These are phyloP conservation scores for Solanum hybrid DNA, from an alignment of 305 asterid species.

Conservation along the genomic window DNA sequence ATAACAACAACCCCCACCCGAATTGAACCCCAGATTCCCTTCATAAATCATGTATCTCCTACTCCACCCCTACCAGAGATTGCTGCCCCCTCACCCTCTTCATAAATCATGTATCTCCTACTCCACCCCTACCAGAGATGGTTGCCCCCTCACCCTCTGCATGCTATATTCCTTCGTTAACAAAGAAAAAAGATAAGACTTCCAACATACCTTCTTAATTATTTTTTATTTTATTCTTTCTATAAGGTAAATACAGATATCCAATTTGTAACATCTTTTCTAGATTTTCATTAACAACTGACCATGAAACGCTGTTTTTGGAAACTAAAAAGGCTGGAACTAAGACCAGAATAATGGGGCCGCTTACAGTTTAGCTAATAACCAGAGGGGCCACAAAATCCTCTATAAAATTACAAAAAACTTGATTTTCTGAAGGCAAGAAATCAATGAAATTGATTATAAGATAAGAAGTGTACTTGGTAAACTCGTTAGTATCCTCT, in stretches of 20 bases:
- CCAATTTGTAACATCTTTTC: not conserved
- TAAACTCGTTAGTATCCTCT: constrained; percentile 65
- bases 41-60: not conserved
- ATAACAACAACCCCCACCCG: not conserved
- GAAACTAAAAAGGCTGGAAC: not conserved
- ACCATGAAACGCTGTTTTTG: not conserved
- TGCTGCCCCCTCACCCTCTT: not conserved
- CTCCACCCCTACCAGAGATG: not conserved
- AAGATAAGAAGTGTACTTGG: constrained; percentile 42
- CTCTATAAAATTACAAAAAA: not conserved
- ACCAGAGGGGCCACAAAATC: not conserved
- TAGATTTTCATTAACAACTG: not conserved
- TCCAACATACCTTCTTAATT: not conserved
- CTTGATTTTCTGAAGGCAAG: not conserved
- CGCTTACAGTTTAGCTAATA: not conserved
- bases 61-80: not conserved
- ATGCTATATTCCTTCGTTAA: not conserved
- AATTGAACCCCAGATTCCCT: not conserved
- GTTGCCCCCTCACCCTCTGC: not conserved
- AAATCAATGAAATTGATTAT: not conserved
- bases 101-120: not conserved
- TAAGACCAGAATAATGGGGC: not conserved
- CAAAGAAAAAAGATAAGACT: not conserved
- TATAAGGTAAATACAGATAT: not conserved
- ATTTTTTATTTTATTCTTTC: not conserved